phyloP scores from a whole-genome alignment of 495 filamentous ascomycete genomes.

The Letharia columbiana region DNA sequence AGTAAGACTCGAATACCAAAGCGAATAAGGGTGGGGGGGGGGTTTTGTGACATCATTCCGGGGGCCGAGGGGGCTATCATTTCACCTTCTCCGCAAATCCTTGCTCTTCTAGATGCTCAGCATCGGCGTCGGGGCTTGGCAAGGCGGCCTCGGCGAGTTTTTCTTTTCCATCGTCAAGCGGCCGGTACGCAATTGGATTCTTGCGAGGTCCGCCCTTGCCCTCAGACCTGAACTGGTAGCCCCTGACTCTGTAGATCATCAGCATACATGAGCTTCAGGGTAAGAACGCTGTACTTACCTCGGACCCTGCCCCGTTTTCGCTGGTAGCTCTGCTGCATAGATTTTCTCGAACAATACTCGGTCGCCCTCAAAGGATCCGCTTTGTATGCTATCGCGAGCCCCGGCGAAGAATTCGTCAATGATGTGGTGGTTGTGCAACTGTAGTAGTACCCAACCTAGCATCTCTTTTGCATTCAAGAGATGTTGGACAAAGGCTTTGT shows the following conservation, averaged over 20 bases:
- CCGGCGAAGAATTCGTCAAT: slow-evolving; percentile 64
- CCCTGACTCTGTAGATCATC: slow-evolving; percentile 49
- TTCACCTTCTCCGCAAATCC: slow-evolving; percentile 51
- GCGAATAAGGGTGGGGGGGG: no score
- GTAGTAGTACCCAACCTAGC: slow-evolving; percentile 88
- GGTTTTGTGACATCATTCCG: neutral
- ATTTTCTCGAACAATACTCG: slow-evolving; percentile 43
- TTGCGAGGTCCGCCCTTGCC: slow-evolving; percentile 55
- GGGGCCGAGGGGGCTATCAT: neutral
- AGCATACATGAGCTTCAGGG: neutral
- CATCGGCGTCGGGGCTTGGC: slow-evolving; percentile 41
- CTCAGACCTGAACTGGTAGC: slow-evolving; percentile 71
- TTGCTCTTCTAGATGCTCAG: slow-evolving; percentile 46
- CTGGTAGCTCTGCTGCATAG: slow-evolving; percentile 64
- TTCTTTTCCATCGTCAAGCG: slow-evolving; percentile 43
- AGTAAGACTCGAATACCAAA: neutral
- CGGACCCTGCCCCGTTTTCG: slow-evolving; percentile 67
- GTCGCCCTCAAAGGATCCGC: slow-evolving; percentile 55
- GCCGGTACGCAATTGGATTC: slow-evolving; percentile 57
- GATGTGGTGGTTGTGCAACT: slow-evolving; percentile 77
- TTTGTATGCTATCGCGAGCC: slow-evolving; percentile 53
- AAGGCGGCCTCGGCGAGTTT: slow-evolving; percentile 41
- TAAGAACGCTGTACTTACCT: slow-evolving; percentile 38
- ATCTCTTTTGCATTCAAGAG: slow-evolving; percentile 84
- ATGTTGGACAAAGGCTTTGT: slow-evolving; percentile 80